A percentile compares a stretch with the other conserved stretches of the same genome.
Conservation (phyloP, 228 moss, liverwort and hornwort genomes). For the Sphagnum magellanicum region DNA sequence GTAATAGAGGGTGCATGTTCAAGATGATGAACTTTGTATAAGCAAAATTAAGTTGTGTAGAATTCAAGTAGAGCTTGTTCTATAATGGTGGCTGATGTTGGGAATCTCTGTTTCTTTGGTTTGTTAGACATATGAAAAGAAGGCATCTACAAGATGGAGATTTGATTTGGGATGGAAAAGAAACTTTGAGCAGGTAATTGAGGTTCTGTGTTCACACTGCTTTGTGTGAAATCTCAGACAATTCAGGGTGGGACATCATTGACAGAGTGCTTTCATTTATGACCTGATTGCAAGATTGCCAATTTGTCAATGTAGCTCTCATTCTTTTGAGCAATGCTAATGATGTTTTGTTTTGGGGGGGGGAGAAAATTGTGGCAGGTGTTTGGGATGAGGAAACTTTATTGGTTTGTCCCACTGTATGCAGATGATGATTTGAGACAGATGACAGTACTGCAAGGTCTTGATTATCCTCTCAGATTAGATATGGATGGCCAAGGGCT, state of each 20-base stretch:
- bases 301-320: too few relatives aligned
- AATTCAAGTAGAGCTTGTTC: background rate
- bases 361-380: background rate
- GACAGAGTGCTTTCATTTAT: too few relatives aligned
- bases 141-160: conserved; percentile 41
- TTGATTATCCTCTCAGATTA: conserved; percentile 52
- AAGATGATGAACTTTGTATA: too few relatives aligned
- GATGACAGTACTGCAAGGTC: conserved; percentile 50
- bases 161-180: background rate
- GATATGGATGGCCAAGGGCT: conserved; percentile 5
- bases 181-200: background rate
- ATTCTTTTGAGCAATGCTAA: too few relatives aligned
- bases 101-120: background rate
- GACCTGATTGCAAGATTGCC: too few relatives aligned
- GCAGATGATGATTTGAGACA: conserved; percentile 46
- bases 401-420: conserved; percentile 41
- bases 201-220: too few relatives aligned
- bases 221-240: too few relatives aligned
- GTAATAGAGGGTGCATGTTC: too few relatives aligned
- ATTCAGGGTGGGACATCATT: too few relatives aligned
- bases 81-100: background rate
- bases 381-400: conserved; percentile 2
- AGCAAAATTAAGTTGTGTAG: too few relatives aligned
- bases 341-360: too few relatives aligned
- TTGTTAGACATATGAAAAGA: conserved; percentile 48